These are phyloP conservation scores for Urostyla sp. DNA, from an alignment of 73 alveolate genomes.

Conservation along the genomic window DNA sequence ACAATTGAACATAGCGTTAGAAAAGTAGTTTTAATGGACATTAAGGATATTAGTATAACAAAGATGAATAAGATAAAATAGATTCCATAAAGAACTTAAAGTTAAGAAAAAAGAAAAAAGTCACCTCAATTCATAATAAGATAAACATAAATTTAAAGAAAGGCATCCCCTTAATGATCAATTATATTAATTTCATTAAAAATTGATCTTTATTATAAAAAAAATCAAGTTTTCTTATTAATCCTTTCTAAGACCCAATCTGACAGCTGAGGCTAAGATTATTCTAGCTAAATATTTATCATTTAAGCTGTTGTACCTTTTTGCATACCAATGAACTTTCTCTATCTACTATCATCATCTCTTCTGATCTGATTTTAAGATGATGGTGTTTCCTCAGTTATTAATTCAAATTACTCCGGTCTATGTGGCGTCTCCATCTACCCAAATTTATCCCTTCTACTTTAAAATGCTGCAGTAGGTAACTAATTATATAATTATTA, in stretches of 20 bases:
- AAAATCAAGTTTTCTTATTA: constrained; percentile 23
- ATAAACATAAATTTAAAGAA: no score
- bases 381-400: neutral
- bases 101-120: no score
- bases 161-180: no score
- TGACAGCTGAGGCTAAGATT: neutral
- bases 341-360: neutral
- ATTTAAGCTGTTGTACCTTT: neutral
- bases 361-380: neutral
- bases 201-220: no score
- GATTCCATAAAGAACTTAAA: no score
- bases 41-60: no score
- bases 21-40: no score
- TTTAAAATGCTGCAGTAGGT: neutral
- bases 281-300: neutral
- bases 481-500: neutral
- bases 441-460: neutral
- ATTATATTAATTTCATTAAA: no score
- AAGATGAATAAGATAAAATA: no score
- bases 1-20: no score
- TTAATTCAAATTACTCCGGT: neutral
- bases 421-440: neutral
- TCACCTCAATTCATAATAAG: no score
- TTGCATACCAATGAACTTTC: neutral
- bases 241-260: constrained; percentile 42